Evolutionary conservation across 495 filamentous ascomycete genomes (phyloP), one percentile per base, ranked within the genome.

Genomic region (Eremomyces bilateralis): DNA sequence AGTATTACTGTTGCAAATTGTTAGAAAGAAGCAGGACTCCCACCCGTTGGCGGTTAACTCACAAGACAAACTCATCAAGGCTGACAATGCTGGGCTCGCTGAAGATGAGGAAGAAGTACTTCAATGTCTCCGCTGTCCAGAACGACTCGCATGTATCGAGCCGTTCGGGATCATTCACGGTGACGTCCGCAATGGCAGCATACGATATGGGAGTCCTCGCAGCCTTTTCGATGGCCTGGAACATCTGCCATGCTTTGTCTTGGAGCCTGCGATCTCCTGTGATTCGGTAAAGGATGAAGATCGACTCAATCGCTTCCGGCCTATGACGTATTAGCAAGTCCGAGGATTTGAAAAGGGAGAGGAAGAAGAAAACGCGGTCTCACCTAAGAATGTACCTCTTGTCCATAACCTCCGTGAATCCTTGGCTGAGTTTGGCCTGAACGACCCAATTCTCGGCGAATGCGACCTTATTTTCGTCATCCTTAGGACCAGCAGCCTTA

Each of bases 51-150:
- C 8, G 13, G 8, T 6, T 8, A 6, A 27, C 24, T 27, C 24
- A 27, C 59, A 90, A 60, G 22, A 92, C 79, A 62, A 67, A 92
- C 40, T 88, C 73, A 56, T 92, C 81, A 42, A 92, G 53, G 48
- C 69, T 77, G 32, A 88, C 61, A 12, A 76, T 56, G 33, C 61
- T 63, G 12, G 74, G 73, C 25, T 77, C 72, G 32, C 67, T 71
- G 52, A 79, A 81, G 3, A 77, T 60, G n/a, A 82, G 56, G 48
- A 79, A 84, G 44, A 79, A 82, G 43, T 84, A 84, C 51, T 84
- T 84, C 36, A 84, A 47, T 22, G 78, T 76, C 59, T 84, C 78
- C 10, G 71, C 69, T 21, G 73, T 53, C 71, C 71, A 78, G 48
- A 78, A 81, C 29, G 60, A 57, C 44, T 65, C 58, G 57, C 64